A percentile compares a stretch with the other conserved stretches of the same genome.
Conservation (phyloP, 108 stramenopile species). For the Seminavis robusta region DNA sequence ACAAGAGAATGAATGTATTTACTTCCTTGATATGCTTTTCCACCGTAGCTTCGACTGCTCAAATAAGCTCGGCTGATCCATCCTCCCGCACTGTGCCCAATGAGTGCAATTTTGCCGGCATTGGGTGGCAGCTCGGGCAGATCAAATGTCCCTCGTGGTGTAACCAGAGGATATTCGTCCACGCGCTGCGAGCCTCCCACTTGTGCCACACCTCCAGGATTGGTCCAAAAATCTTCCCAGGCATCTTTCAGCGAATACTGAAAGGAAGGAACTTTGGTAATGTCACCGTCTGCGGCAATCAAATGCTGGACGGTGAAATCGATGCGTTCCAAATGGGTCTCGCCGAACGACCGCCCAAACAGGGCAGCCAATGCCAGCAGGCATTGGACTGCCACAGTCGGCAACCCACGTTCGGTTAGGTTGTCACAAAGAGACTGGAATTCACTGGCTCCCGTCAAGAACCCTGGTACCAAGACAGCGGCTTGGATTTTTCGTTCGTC, state of each 20-base stretch:
- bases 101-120: slow-evolving; percentile 24
- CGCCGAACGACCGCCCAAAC: slow-evolving; percentile 60
- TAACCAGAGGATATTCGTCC: slow-evolving; percentile 58
- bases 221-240: slow-evolving; percentile 52
- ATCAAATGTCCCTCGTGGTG: slow-evolving; percentile 50
- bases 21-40: slow-evolving; percentile 52
- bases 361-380: slow-evolving; percentile 74
- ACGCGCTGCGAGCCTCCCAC: slow-evolving; percentile 62
- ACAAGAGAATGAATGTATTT: no score
- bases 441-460: slow-evolving; percentile 64
- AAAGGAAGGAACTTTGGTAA: slow-evolving; percentile 35
- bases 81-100: slow-evolving; percentile 63
- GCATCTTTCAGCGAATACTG: slow-evolving; percentile 49
- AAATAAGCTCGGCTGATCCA: slow-evolving; percentile 68
- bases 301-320: slow-evolving; percentile 64
- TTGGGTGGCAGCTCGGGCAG: slow-evolving; percentile 1
- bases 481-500: no score
- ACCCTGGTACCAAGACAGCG: slow-evolving; percentile 72
- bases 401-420: slow-evolving; percentile 46
- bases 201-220: slow-evolving; percentile 59
- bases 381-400: slow-evolving; percentile 65
- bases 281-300: slow-evolving; percentile 13
- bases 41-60: slow-evolving; percentile 51
- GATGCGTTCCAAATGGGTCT: slow-evolving; percentile 70
- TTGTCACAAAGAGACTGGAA: slow-evolving; percentile 36